These are phyloP conservation scores for Schizothecium vesticola DNA, from an alignment of 495 filamentous ascomycete species.

Conservation along the genomic window DNA sequence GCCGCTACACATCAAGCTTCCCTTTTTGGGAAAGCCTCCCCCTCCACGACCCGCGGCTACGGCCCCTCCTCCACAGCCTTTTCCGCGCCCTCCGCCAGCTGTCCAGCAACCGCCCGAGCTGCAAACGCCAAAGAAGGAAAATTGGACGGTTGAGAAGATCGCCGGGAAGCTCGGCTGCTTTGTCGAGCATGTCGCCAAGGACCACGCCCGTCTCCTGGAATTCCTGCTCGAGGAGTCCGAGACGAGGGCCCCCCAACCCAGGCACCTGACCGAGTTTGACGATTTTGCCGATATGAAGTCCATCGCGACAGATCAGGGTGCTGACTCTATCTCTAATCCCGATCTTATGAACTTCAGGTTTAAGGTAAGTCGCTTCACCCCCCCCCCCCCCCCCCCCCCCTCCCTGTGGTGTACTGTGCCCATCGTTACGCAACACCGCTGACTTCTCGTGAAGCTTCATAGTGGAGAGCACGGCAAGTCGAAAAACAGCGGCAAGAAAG, in stretches of 20 bases:
- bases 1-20: neutral
- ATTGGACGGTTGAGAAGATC: slow-evolving; percentile 35
- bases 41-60: neutral
- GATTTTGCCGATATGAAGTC: slow-evolving; percentile 37
- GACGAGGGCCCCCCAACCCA: slow-evolving; percentile 28
- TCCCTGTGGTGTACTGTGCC: neutral
- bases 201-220: slow-evolving; percentile 35
- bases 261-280: slow-evolving; percentile 34
- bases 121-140: slow-evolving; percentile 31
- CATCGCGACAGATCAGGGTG: slow-evolving; percentile 11
- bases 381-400: neutral
- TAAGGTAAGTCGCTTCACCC: slow-evolving; percentile 30
- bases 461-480: slow-evolving; percentile 29
- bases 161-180: slow-evolving; percentile 26
- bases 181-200: slow-evolving; percentile 28
- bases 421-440: neutral
- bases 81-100: neutral
- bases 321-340: neutral
- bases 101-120: slow-evolving; percentile 26
- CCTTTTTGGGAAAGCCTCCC: neutral
- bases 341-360: slow-evolving; percentile 34
- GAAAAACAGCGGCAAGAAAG: slow-evolving; percentile 32
- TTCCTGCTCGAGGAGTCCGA: slow-evolving; percentile 39
- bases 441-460: slow-evolving; percentile 23
- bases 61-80: neutral